These are phyloP conservation scores for Verticillium isaacii DNA, from an alignment of 2,329 filamentous ascomycete genomes.

Conservation along the genomic window DNA sequence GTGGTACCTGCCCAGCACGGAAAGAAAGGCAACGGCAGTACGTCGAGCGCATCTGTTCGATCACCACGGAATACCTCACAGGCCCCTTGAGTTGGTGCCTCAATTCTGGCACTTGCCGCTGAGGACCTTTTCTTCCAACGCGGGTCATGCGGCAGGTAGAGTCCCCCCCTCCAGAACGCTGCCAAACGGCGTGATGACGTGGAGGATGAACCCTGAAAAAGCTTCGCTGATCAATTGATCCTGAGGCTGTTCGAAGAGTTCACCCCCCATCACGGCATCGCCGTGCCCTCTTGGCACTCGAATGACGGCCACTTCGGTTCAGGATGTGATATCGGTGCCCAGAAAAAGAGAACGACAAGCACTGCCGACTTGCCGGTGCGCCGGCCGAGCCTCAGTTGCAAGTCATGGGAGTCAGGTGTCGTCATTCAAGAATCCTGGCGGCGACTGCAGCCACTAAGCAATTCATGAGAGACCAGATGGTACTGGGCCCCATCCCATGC, in stretches of 20 bases:
- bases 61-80: no score
- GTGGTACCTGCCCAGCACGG: not conserved
- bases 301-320: not conserved
- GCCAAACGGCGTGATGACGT: no score
- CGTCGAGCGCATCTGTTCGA: no score
- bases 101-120: no score
- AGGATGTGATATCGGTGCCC: not conserved
- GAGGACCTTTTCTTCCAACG: no score
- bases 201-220: not conserved
- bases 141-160: no score
- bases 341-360: not conserved
- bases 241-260: not conserved
- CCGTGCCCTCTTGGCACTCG: not conserved
- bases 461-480: not conserved
- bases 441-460: not conserved
- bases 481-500: not conserved
- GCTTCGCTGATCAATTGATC: not conserved
- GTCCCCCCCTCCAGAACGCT: no score
- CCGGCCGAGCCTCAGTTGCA: not conserved
- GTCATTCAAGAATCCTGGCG: not conserved
- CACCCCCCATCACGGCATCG: not conserved
- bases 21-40: not conserved
- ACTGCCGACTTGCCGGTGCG: not conserved
- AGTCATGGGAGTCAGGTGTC: not conserved
- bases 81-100: no score